Base-by-base conservation (phyloP, 352 stramenopile species). In the Globisporangium lucens region DNA sequence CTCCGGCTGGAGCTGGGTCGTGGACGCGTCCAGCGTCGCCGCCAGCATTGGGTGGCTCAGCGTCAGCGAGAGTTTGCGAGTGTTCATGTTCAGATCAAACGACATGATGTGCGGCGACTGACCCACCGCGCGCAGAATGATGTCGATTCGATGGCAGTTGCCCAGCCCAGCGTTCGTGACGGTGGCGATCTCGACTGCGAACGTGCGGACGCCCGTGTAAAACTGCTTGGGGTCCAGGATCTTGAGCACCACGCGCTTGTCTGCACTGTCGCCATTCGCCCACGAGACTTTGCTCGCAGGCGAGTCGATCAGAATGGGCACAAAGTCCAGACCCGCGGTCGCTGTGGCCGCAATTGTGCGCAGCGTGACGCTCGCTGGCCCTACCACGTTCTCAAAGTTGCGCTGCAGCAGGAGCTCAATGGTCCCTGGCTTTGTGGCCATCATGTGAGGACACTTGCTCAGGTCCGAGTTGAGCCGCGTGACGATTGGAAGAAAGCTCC, bases 61-160 rank as follows among this genome's bases (percentile, higher is more conserved):
- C 10, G 52, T 63, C 3, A 93, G 67, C 13, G 67, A 71, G 27
- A 93, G 60, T 0, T 22, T 77, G 6, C 76, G 76, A 0, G 63
- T 4, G 36, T 78, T 67, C 80, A 93, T 80, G 35, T 93, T 60
- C 4, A 93, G 61, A 24, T 80, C 78, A 33, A 89, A 93, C 0
- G 72, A 70, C 1, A 67, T 20, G 2, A 91, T 43, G 36, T 72
- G 77, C 17, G 84, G 82, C 5, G 67, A 58, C 43, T 65, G 72
- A 1, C 77, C 71, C 7, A 90, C 65, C 0, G 67, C 58, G 1
- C 74, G 61, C 0, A 92, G 49, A 2, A 79, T 46, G 22, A 92
- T 66, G 29, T 83, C 66, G 10, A 77, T 38, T 0, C 29, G 38
- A 43, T 89, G 71, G 61, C 84, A 93, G 17, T 83, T 69, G 4